Evolutionary conservation across 2,329 filamentous ascomycete species (phyloP).

Genomic region (Pestalotiopsis sp.): DNA sequence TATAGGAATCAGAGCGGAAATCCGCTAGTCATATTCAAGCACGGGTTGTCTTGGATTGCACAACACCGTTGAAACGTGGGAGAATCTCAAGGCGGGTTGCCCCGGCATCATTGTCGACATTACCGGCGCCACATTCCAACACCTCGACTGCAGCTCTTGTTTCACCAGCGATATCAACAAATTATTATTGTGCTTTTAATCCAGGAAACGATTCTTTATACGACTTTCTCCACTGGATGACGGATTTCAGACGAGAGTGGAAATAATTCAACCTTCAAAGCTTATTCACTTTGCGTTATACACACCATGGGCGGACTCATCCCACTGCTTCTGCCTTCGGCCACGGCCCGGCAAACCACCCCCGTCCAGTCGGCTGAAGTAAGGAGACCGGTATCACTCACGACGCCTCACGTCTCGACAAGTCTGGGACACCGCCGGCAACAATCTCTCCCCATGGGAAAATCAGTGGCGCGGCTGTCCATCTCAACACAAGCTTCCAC

Average conservation of each 20-base stretch:
- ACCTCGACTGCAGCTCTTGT: not conserved
- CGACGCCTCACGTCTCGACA: slow-evolving; percentile 10
- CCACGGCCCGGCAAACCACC: slow-evolving; percentile 13
- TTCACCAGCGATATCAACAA: not conserved
- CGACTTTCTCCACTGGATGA: not conserved
- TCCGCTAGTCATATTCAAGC: not conserved
- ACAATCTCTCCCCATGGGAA: slow-evolving; percentile 27
- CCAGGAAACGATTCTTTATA: not conserved
- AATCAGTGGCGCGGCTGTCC: slow-evolving; percentile 21
- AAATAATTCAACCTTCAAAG: not conserved
- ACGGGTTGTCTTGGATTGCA: not conserved
- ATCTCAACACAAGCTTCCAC: slow-evolving; percentile 21
- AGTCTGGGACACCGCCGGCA: slow-evolving; percentile 24
- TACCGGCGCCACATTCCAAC: not conserved
- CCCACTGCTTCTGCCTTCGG: slow-evolving; percentile 25
- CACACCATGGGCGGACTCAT: slow-evolving; percentile 26
- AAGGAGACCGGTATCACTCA: slow-evolving; percentile 16
- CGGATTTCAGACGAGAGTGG: not conserved
- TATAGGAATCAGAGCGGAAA: not conserved
- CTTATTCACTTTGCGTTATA: not conserved
- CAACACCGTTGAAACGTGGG: not conserved
- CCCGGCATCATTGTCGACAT: not conserved
- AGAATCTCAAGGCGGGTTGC: not conserved
- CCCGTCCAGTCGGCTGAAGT: slow-evolving; percentile 13
- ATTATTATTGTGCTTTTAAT: not conserved